Evolutionary conservation across 73 alveolate genomes (phyloP).

Genomic region (Effrenium voratum): DNA sequence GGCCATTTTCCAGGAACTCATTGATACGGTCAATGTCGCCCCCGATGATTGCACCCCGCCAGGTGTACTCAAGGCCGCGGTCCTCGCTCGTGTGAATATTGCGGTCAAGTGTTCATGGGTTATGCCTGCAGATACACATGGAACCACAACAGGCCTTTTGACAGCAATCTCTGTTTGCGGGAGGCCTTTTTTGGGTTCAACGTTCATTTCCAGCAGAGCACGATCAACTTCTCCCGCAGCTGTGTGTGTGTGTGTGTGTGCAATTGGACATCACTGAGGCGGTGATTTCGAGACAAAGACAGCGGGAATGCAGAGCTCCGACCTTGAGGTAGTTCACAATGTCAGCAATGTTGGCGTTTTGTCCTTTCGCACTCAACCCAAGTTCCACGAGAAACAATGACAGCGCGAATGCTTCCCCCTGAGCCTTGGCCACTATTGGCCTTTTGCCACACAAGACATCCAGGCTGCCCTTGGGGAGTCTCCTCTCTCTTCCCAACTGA

Average conservation of each 20-base stretch:
- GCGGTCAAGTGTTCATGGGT: too few relatives aligned
- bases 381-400: background rate
- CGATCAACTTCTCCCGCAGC: too few relatives aligned
- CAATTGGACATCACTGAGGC: too few relatives aligned
- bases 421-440: background rate
- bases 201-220: background rate
- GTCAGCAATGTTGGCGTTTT: slow-evolving; percentile 72
- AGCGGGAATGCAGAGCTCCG: too few relatives aligned
- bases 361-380: background rate
- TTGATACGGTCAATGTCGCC: slow-evolving; percentile 93
- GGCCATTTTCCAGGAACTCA: slow-evolving; percentile 93
- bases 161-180: too few relatives aligned
- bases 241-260: too few relatives aligned
- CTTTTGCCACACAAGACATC: background rate
- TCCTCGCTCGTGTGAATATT: too few relatives aligned
- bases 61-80: slow-evolving; percentile 76
- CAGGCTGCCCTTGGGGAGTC: background rate
- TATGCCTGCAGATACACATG: too few relatives aligned
- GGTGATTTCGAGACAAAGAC: too few relatives aligned
- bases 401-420: too few relatives aligned
- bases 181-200: too few relatives aligned
- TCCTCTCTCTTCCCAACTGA: slow-evolving; percentile 90
- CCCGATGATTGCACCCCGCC: slow-evolving; percentile 84
- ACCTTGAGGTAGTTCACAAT: slow-evolving; percentile 93
- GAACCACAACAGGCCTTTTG: too few relatives aligned